Evolutionary conservation across 1,139 yeast species (phyloP).

Genomic region (Saccharomyces hybrid): DNA sequence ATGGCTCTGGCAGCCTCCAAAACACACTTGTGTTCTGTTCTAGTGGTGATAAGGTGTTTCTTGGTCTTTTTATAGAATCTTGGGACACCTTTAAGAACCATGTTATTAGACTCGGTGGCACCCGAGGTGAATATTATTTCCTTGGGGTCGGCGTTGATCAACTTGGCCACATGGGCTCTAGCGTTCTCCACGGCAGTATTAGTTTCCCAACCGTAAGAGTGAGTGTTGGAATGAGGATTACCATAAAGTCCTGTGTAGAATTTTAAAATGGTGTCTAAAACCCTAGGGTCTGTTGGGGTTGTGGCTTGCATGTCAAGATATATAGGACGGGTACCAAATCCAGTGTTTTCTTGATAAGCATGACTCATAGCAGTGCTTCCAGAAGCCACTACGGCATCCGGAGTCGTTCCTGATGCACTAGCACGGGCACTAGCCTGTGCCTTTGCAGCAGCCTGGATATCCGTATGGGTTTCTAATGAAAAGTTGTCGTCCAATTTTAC

Average conservation of each 20-base stretch:
- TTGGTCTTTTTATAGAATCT: slow-evolving; percentile 85
- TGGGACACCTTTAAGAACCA: slow-evolving; percentile 92
- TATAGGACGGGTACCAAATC: slow-evolving; percentile 74
- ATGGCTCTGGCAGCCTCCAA: slow-evolving; percentile 89
- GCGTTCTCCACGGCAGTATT: slow-evolving; percentile 87
- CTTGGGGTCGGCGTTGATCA: slow-evolving; percentile 90
- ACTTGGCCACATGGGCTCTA: slow-evolving; percentile 68
- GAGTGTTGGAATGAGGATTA: slow-evolving; percentile 95
- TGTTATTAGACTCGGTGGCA: slow-evolving; percentile 94
- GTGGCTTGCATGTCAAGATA: slow-evolving; percentile 96
- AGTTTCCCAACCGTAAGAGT: slow-evolving; percentile 99
- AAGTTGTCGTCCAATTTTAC: slow-evolving; percentile 23
- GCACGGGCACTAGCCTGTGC: slow-evolving; percentile 27
- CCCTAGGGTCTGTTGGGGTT: slow-evolving; percentile 96
- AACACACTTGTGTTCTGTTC: slow-evolving; percentile 97
- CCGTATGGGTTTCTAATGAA: slow-evolving; percentile 30
- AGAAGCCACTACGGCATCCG: slow-evolving; percentile 18
- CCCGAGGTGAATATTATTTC: slow-evolving; percentile 96
- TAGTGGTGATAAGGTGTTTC: slow-evolving; percentile 89
- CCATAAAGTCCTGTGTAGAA: slow-evolving; percentile 93
- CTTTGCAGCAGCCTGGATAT: slow-evolving; percentile 28
- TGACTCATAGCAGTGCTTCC: slow-evolving; percentile 31
- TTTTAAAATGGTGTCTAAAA: slow-evolving; percentile 85
- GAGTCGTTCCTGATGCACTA: slow-evolving; percentile 10
- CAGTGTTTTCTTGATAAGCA: slow-evolving; percentile 35